Conservation (phyloP, 768 basidiomycete genomes). For the Trametes villosa region DNA sequence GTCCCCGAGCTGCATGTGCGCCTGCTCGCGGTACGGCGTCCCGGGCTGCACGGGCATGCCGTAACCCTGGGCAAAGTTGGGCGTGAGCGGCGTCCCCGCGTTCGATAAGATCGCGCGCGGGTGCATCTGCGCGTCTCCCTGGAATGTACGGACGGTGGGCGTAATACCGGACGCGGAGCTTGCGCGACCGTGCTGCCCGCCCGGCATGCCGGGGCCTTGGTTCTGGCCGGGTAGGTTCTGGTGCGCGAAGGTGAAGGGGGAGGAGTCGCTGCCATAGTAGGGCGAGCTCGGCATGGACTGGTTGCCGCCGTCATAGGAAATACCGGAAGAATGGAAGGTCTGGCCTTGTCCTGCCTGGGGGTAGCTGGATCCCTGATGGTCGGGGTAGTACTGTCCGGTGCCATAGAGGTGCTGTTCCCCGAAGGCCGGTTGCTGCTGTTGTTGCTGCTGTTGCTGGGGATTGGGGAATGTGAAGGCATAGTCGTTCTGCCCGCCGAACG, state of each 20-base stretch:
- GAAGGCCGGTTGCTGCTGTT: too few relatives aligned
- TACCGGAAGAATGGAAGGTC: background rate
- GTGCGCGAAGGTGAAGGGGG: slow-evolving; percentile 12
- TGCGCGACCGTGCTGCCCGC: slow-evolving; percentile 11
- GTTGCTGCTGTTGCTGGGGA: slow-evolving; percentile 6
- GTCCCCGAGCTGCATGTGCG: slow-evolving; percentile 12
- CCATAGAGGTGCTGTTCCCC: slow-evolving; percentile 12
- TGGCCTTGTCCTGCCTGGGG: slow-evolving; percentile 4
- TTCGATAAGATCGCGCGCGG: slow-evolving; percentile 9
- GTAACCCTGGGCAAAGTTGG: slow-evolving; percentile 8
- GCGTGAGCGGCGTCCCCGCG: slow-evolving; percentile 10
- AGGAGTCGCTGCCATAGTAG: slow-evolving; percentile 7
- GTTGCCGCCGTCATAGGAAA: slow-evolving; percentile 2
- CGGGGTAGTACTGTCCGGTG: slow-evolving; percentile 9
- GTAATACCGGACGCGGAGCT: slow-evolving; percentile 13
- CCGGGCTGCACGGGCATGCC: slow-evolving; percentile 11
- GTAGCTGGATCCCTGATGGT: background rate
- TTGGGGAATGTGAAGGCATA: slow-evolving; percentile 14
- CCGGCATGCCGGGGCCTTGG: slow-evolving; percentile 6
- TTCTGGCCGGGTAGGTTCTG: slow-evolving; percentile 5
- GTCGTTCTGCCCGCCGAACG: slow-evolving; percentile 11
- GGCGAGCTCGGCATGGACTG: slow-evolving; percentile 22
- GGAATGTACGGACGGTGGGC: slow-evolving; percentile 21
- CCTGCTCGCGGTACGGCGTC: slow-evolving; percentile 15
- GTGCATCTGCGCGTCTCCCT: slow-evolving; percentile 14